phyloP scores from a whole-genome alignment of 176 grass and related monocot genomes.

The Zoysia pacifica region DNA sequence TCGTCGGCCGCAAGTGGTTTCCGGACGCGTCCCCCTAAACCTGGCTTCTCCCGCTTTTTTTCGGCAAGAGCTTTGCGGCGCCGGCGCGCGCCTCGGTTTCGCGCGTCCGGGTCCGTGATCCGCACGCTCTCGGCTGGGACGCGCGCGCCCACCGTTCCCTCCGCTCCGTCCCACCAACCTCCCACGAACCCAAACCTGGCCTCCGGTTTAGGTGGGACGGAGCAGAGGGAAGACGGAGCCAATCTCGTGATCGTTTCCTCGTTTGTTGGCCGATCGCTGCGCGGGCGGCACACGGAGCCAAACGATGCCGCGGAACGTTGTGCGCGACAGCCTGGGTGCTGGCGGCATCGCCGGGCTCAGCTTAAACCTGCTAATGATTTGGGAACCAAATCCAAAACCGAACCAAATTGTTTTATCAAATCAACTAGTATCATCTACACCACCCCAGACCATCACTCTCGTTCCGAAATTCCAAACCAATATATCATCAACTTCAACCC shows the following conservation, averaged over 20 bases:
- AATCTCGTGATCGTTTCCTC: conserved; percentile 2
- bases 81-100: neutral
- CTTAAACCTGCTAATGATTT: no score
- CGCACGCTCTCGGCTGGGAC: neutral
- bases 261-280: neutral
- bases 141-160: conserved; percentile 20
- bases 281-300: no score
- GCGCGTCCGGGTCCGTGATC: no score
- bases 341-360: neutral
- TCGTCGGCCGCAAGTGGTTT: conserved; percentile 38
- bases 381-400: no score
- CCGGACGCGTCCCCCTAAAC: conserved; percentile 5
- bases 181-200: neutral
- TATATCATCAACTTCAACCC: no score
- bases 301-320: no score
- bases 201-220: neutral
- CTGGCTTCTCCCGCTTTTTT: neutral
- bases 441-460: no score
- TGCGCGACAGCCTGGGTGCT: neutral
- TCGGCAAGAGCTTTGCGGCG: neutral
- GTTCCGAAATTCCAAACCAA: no score
- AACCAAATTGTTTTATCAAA: no score
- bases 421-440: no score
- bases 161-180: neutral
- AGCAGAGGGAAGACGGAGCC: no score